Base-by-base conservation (phyloP, 306 rosid species). In the Inga leiocalycina region DNA sequence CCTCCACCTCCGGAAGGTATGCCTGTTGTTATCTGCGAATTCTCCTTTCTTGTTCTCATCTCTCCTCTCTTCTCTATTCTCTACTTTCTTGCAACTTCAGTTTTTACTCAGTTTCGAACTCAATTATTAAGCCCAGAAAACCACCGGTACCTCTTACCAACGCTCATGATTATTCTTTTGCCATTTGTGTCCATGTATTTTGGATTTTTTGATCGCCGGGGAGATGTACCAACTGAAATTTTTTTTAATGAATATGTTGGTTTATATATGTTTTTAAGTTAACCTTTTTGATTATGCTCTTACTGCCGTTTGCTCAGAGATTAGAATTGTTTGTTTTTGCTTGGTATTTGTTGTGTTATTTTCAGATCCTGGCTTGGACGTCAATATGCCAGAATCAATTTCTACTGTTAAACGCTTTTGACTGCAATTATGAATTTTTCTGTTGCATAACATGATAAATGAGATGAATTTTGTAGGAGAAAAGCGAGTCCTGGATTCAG, bases 401-500 rank as follows among this genome's bases (percentile, higher is more conserved):
- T 71, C 75, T n/a, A 11, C 13, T 70, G 32, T 20, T 46, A 20
- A 34, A 4, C 32, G 22, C 52, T 41, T 41, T 44, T 44, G 35
- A 43, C 75, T 22, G 56, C 75, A 11, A 32, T 44, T 43, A 44
- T 12, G 56, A 22, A n/a, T 20, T 44, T 66, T 71, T 71, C 56
- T 22, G 20, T 43, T 11, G 35, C n/a, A 11, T 22, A 71, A 41
- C 49, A 20, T 70, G 75, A 71, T 4, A 11, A 12, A 4, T 44
- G 56, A 44, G 6, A 44, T 71, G 75, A 45, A 71, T 71, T 71
- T 71, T 71, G 75, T 22, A 71, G 75, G 75, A 22, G 75, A 71
- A 71, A 71, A 44, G 54, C 75, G 75, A 71, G 75, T 71, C 35
- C 75, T 71, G 7, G 75, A 95, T 89, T 95, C 98, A 51, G 98